These are phyloP conservation scores for Amoeboaphelidium protococcarum DNA, from an alignment of 371 early-diverging fungal species.

Conservation along the genomic window DNA sequence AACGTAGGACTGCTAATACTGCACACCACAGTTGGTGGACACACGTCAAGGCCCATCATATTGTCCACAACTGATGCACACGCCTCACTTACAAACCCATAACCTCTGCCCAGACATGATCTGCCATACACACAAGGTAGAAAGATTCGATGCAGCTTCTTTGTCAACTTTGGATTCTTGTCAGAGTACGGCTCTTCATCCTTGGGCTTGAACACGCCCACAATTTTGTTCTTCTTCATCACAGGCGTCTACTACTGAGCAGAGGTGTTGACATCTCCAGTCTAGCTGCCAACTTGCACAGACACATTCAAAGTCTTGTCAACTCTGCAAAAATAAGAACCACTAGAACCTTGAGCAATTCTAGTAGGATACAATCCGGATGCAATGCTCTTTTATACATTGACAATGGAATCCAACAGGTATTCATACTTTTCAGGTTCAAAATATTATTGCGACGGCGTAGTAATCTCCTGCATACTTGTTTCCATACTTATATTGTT, in stretches of 20 bases:
- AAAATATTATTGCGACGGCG: too few relatives aligned
- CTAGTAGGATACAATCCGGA: too few relatives aligned
- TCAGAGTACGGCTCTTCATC: slow-evolving; percentile 79
- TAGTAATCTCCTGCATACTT: too few relatives aligned
- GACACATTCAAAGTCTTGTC: too few relatives aligned
- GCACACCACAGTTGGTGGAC: slow-evolving; percentile 57
- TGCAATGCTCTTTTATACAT: too few relatives aligned
- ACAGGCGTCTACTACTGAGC: too few relatives aligned
- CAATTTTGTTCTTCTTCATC: slow-evolving; percentile 38
- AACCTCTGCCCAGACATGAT: slow-evolving; percentile 55
- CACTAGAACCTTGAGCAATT: slow-evolving; percentile 45
- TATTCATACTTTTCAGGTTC: too few relatives aligned
- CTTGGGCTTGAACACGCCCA: slow-evolving; percentile 78
- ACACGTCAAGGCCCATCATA: slow-evolving; percentile 40
- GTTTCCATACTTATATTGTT: too few relatives aligned
- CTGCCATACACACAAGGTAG: slow-evolving; percentile 76
- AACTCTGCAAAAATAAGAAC: slow-evolving; percentile 75
- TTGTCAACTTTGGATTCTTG: slow-evolving; percentile 74
- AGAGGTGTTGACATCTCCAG: too few relatives aligned
- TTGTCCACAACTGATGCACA: slow-evolving; percentile 51
- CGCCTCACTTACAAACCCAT: slow-evolving; percentile 67
- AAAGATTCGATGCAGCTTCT: slow-evolving; percentile 65
- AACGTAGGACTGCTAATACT: slow-evolving; percentile 42
- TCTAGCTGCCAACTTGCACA: too few relatives aligned
- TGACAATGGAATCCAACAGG: too few relatives aligned